These are phyloP conservation scores for Leccinum obscurum DNA, from an alignment of 768 basidiomycete genomes.

Conservation along the genomic window DNA sequence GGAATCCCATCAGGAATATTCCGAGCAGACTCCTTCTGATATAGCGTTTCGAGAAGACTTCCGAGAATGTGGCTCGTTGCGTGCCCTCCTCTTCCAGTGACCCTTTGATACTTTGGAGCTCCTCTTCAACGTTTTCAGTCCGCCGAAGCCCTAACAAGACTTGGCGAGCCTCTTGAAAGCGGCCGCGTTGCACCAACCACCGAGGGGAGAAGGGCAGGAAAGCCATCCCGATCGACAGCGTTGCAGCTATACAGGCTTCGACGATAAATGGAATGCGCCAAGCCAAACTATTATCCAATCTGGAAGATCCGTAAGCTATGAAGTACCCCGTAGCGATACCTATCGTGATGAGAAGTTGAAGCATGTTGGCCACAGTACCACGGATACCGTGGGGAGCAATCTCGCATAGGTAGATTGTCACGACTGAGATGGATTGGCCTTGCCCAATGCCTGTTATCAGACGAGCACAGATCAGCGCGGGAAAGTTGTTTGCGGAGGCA, in stretches of 20 bases:
- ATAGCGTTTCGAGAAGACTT: constrained; percentile 32
- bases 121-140: constrained; percentile 19
- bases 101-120: constrained; percentile 19
- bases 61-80: constrained; percentile 23
- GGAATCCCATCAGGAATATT: constrained; percentile 45
- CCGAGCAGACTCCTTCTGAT: constrained; percentile 40
- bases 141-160: constrained; percentile 27
- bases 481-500: constrained; percentile 35
- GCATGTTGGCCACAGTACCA: constrained; percentile 39
- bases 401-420: constrained; percentile 42
- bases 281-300: constrained; percentile 22
- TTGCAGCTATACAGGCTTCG: constrained; percentile 22
- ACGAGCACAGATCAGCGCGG: constrained; percentile 43
- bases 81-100: constrained; percentile 26
- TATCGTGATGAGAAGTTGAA: constrained; percentile 45
- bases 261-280: constrained; percentile 32
- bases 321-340: constrained; percentile 42
- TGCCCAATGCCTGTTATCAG: constrained; percentile 48
- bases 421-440: constrained; percentile 44
- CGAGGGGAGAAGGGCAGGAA: constrained; percentile 23
- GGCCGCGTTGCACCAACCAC: constrained; percentile 35
- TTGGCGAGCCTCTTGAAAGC: constrained; percentile 31
- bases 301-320: constrained; percentile 27
- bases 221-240: constrained; percentile 25
- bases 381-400: constrained; percentile 44